Evolutionary conservation across 1,139 yeast species (phyloP).

Genomic region (Kodamaea fungicola): DNA sequence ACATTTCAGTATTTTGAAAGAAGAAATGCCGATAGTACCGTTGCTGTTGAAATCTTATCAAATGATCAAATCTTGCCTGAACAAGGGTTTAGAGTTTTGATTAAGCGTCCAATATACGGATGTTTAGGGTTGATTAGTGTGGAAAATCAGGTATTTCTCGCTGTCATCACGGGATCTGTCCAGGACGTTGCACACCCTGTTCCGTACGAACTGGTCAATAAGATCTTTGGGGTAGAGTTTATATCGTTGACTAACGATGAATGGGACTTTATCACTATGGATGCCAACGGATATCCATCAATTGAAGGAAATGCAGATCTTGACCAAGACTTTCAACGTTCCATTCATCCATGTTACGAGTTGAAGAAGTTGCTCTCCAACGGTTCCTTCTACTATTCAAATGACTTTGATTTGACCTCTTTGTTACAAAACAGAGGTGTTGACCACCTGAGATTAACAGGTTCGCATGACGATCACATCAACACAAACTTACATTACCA

Average conservation of each 20-base stretch:
- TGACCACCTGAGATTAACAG: constrained; percentile 16
- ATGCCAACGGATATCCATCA: constrained; percentile 60
- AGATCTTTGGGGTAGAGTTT: constrained; percentile 82
- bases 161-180: constrained; percentile 72
- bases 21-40: constrained; percentile 27
- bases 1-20: constrained; percentile 41
- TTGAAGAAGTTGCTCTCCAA: constrained; percentile 72
- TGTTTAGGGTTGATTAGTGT: constrained; percentile 80
- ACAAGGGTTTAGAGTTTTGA: constrained; percentile 45
- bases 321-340: constrained; percentile 22
- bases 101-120: constrained; percentile 65
- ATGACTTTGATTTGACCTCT: constrained; percentile 88
- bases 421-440: constrained; percentile 73
- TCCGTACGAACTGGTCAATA: constrained; percentile 73
- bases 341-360: constrained; percentile 82
- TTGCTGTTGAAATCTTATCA: constrained; percentile 51
- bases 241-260: constrained; percentile 64
- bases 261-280: constrained; percentile 76
- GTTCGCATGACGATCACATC: constrained; percentile 18
- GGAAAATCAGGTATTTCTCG: constrained; percentile 64
- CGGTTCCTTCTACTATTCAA: constrained; percentile 90
- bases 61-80: constrained; percentile 36
- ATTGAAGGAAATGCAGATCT: constrained; percentile 1
- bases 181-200: constrained; percentile 82
- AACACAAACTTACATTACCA: constrained; percentile 44